These are phyloP conservation scores for Aquanectria penicillioides DNA, from an alignment of 2,329 filamentous ascomycete genomes.

Conservation along the genomic window DNA sequence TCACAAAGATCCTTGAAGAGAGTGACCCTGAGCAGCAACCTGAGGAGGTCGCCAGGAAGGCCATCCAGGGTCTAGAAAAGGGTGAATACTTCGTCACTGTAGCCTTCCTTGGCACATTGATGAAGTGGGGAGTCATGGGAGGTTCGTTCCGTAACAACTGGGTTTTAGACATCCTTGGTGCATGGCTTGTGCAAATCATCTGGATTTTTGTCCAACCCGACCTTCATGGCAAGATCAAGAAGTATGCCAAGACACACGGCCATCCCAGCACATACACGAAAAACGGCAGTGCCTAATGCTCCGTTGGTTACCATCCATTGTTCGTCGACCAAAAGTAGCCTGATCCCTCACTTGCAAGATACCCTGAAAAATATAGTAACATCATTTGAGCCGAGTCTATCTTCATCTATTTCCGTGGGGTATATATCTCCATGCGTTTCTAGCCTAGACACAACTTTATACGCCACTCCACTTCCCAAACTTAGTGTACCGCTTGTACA, in stretches of 20 bases:
- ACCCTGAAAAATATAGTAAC: conserved; percentile 31
- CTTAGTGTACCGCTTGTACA: conserved; percentile 68
- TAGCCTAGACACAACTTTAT: conserved; percentile 45
- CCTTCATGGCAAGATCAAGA: conserved; percentile 66
- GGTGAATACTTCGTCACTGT: conserved; percentile 85
- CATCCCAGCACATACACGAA: conserved; percentile 63
- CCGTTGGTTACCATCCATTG: no score
- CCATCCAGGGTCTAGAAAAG: conserved; percentile 79
- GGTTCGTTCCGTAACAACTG: conserved; percentile 67
- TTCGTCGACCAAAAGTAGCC: neutral
- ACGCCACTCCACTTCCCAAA: conserved; percentile 73
- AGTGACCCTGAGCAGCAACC: conserved; percentile 83
- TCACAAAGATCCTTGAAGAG: conserved; percentile 83
- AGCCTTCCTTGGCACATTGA: conserved; percentile 74
- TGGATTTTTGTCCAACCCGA: conserved; percentile 68
- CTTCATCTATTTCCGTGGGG: conserved; percentile 21
- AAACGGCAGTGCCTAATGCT: conserved; percentile 12
- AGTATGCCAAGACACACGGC: conserved; percentile 66
- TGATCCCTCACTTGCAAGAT: conserved; percentile 22
- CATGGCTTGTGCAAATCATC: conserved; percentile 62
- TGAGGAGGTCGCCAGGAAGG: conserved; percentile 76
- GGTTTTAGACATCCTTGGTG: conserved; percentile 67
- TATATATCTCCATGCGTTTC: conserved; percentile 32
- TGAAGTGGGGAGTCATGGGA: conserved; percentile 71
- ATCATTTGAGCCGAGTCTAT: conserved; percentile 21